These are phyloP conservation scores for Daldinia decipiens DNA, from an alignment of 495 filamentous ascomycete genomes.

Conservation along the genomic window DNA sequence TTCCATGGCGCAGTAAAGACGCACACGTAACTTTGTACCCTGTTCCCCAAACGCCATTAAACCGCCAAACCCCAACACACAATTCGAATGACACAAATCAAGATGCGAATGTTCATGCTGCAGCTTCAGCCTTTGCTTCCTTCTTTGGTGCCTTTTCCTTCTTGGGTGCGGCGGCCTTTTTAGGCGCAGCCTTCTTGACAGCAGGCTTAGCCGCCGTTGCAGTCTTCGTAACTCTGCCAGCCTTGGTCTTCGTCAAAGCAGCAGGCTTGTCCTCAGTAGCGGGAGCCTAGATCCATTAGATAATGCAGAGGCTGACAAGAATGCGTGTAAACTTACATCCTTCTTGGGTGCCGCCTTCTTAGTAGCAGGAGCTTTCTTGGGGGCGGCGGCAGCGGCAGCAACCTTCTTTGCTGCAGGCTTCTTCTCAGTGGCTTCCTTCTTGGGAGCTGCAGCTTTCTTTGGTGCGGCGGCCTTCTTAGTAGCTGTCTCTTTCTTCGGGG, in stretches of 20 bases:
- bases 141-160: slow-evolving; percentile 75
- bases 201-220: slow-evolving; percentile 61
- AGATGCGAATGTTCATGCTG: slow-evolving; percentile 43
- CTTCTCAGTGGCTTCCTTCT: slow-evolving; percentile 60
- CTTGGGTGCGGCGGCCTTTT: slow-evolving; percentile 67
- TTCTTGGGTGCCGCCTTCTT: slow-evolving; percentile 66
- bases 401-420: slow-evolving; percentile 63
- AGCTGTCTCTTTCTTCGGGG: slow-evolving; percentile 49
- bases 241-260: slow-evolving; percentile 86
- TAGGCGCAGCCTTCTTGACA: slow-evolving; percentile 68
- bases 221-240: slow-evolving; percentile 85
- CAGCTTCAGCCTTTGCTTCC: slow-evolving; percentile 63
- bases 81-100: slow-evolving; percentile 39
- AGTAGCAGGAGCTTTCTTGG: slow-evolving; percentile 62
- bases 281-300: slow-evolving; percentile 50
- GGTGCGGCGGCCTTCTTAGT: slow-evolving; percentile 55
- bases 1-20: slow-evolving; percentile 39
- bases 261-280: slow-evolving; percentile 80
- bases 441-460: slow-evolving; percentile 58
- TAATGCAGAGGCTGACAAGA: background rate
- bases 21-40: slow-evolving; percentile 43
- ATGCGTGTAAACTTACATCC: slow-evolving; percentile 48
- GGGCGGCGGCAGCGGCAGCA: slow-evolving; percentile 46
- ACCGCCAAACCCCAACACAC: slow-evolving; percentile 40
- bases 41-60: slow-evolving; percentile 47